Percentiles rank a stretch among this genome's conserved stretches.
Conservation (phyloP, 1,284 basidiomycete species). For the Malassezia arunalokei region DNA sequence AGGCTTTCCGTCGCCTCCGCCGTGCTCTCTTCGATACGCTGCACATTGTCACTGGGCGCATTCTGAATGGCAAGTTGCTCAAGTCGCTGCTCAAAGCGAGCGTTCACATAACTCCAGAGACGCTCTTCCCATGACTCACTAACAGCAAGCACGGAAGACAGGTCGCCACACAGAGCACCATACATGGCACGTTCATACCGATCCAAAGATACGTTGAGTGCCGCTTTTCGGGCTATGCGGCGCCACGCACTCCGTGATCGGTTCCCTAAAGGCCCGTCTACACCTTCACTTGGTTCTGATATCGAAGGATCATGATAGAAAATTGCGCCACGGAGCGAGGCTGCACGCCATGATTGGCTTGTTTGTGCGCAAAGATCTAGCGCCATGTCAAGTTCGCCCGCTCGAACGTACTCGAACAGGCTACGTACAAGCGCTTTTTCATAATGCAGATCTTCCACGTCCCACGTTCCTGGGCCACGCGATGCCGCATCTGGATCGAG, state of each 20-base stretch:
- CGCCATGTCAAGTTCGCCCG: constrained; percentile 69
- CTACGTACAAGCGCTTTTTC: constrained; percentile 64
- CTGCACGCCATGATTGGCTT: constrained; percentile 81
- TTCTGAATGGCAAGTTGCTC: constrained; percentile 49
- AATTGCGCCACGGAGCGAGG: constrained; percentile 63
- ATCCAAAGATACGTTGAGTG: constrained; percentile 51
- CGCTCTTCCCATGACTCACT: constrained; percentile 81
- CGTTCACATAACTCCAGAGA: constrained; percentile 78
- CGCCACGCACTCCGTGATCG: constrained; percentile 41
- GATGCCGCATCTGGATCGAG: constrained; percentile 39
- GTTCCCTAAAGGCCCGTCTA: constrained; percentile 26
- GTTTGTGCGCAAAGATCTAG: constrained; percentile 69
- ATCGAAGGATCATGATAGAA: constrained; percentile 34
- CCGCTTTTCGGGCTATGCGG: constrained; percentile 31
- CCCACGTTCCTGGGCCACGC: constrained; percentile 27
- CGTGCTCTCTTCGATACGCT: neutral
- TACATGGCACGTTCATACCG: constrained; percentile 70
- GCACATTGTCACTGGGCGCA: neutral
- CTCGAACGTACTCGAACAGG: constrained; percentile 64
- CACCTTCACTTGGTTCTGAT: neutral
- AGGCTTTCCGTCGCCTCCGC: constrained; percentile 13
- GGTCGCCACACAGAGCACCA: constrained; percentile 74
- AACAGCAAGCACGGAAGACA: constrained; percentile 60
- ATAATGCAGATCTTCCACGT: constrained; percentile 48
- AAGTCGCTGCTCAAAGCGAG: constrained; percentile 70